Percentiles rank a stretch among this genome's conserved stretches.
These are phyloP conservation scores for Amauroascus verrucosus DNA, from an alignment of 2,329 filamentous ascomycete species.

Conservation along the genomic window DNA sequence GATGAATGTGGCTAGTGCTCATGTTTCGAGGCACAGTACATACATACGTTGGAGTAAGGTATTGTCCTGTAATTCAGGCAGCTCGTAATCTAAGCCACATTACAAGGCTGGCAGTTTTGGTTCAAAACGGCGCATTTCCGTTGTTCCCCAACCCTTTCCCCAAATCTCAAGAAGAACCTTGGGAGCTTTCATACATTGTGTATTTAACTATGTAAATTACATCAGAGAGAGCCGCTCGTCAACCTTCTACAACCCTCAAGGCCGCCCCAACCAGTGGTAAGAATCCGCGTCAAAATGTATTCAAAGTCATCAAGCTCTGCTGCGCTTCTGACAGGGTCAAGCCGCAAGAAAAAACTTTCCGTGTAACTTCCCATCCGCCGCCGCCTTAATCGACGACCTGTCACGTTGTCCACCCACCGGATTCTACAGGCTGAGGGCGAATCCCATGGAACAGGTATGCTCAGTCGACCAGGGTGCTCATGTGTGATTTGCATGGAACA, in stretches of 20 bases:
- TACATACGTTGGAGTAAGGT: too few relatives aligned
- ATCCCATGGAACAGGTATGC: neutral
- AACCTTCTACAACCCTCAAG: neutral
- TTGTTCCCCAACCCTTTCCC: too few relatives aligned
- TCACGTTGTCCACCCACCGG: constrained; percentile 8
- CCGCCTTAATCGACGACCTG: neutral
- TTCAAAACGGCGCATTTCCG: neutral
- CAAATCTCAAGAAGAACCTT: neutral
- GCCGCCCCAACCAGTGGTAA: too few relatives aligned
- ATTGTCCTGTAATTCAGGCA: constrained; percentile 2
- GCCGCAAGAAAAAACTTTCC: neutral
- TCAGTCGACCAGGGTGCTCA: neutral
- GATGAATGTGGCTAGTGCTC: constrained; percentile 7
- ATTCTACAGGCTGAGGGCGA: constrained; percentile 5
- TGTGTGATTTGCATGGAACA: neutral
- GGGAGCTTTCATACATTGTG: too few relatives aligned
- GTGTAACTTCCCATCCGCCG: neutral
- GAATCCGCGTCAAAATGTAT: neutral
- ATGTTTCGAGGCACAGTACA: too few relatives aligned
- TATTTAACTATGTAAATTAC: too few relatives aligned
- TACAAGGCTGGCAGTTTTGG: neutral
- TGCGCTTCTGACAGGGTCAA: neutral
- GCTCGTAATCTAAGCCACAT: constrained; percentile 6
- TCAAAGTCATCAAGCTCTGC: neutral
- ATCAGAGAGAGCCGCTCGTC: too few relatives aligned